Evolutionary conservation across 2,329 filamentous ascomycete species (phyloP).

Genomic region (Pseudocercospora ulei): DNA sequence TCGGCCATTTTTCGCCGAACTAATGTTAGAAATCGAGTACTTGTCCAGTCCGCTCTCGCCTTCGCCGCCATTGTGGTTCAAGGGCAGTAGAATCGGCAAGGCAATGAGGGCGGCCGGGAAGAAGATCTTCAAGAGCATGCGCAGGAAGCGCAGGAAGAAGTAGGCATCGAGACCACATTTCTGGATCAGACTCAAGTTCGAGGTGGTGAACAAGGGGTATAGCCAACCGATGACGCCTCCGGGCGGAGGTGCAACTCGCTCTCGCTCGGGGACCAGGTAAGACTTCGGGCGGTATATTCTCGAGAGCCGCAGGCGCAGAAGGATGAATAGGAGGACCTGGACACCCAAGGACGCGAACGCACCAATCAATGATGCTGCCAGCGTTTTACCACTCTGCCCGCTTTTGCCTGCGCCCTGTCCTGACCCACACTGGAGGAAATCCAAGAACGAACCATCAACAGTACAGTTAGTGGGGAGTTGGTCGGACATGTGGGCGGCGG

Average conservation of each 20-base stretch:
- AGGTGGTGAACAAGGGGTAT: conserved; percentile 54
- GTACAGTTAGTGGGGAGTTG: neutral
- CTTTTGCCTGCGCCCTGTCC: conserved; percentile 17
- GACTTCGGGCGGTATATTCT: conserved; percentile 85
- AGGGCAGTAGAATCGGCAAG: conserved; percentile 71
- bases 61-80: conserved; percentile 64
- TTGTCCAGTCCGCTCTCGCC: conserved; percentile 61
- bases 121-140: conserved; percentile 83
- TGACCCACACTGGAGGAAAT: conserved; percentile 15
- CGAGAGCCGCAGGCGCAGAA: conserved; percentile 67
- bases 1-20: conserved; percentile 50
- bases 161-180: conserved; percentile 95
- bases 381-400: conserved; percentile 32
- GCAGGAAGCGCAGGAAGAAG: conserved; percentile 87
- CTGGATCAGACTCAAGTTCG: conserved; percentile 74
- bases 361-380: conserved; percentile 35
- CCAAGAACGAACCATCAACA: conserved; percentile 2
- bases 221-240: conserved; percentile 48
- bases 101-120: conserved; percentile 68
- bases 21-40: conserved; percentile 81
- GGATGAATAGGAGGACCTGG: conserved; percentile 58
- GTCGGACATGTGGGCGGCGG: conserved; percentile 1
- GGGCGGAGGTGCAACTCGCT: conserved; percentile 68
- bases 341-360: conserved; percentile 33
- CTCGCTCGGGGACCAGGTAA: conserved; percentile 73